Percentiles rank a stretch among this genome's conserved stretches.
Evolutionary conservation across 2,329 filamentous ascomycete genomes (phyloP).

Genomic region (Endoconidiophora polonica): DNA sequence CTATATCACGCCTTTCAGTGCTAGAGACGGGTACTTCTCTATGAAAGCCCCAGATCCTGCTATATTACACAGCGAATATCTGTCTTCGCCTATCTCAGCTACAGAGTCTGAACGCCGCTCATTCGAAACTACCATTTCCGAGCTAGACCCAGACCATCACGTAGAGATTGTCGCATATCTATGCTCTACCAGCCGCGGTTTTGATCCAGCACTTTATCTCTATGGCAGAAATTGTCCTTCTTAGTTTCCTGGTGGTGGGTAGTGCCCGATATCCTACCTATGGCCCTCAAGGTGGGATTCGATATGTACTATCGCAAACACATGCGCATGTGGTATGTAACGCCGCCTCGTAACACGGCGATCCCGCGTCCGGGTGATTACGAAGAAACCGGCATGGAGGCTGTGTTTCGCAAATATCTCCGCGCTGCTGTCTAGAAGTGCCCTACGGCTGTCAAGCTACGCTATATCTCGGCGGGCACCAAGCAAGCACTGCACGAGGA

Average conservation of each 20-base stretch:
- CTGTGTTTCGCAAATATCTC: no score
- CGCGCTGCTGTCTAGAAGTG: no score
- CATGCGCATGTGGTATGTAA: not conserved
- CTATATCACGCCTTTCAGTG: slow-evolving; percentile 62
- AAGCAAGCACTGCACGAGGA: no score
- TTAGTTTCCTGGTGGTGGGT: slow-evolving; percentile 48
- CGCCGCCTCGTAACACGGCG: not conserved
- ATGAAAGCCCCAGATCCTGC: slow-evolving; percentile 28
- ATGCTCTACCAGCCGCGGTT: slow-evolving; percentile 12
- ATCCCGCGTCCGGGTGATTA: not conserved
- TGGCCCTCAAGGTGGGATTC: not conserved
- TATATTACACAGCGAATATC: not conserved
- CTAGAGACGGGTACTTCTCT: slow-evolving; percentile 37
- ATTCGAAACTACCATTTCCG: slow-evolving; percentile 1
- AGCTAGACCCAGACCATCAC: not conserved
- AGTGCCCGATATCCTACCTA: slow-evolving; percentile 45
- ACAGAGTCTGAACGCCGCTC: not conserved
- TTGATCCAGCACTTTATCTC: slow-evolving; percentile 37
- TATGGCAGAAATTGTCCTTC: slow-evolving; percentile 33
- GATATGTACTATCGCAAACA: not conserved
- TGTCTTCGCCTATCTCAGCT: no score
- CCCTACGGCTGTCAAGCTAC: no score
- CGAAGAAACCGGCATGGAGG: not conserved
- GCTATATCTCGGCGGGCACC: no score
- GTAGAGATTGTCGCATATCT: slow-evolving; percentile 1